phyloP scores from a whole-genome alignment of 106 monocot species.

The Narthecium ossifragum region DNA sequence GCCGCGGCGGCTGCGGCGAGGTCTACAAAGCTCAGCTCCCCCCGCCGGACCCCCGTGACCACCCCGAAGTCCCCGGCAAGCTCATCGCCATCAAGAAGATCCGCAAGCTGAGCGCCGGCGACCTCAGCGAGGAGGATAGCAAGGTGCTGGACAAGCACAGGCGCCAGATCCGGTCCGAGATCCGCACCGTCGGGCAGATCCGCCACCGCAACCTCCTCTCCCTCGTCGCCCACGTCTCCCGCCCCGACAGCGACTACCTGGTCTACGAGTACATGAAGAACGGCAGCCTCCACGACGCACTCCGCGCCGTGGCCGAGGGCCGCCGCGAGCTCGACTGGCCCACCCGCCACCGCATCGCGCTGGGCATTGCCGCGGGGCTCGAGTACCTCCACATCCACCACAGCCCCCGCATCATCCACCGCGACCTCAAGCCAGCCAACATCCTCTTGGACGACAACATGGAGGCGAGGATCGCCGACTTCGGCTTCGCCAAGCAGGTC shows the following conservation, averaged over 20 bases:
- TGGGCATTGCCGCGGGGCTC: slow-evolving; percentile 47
- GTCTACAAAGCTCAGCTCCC: slow-evolving; percentile 48
- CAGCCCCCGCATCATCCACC: slow-evolving; percentile 55
- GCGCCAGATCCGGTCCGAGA: slow-evolving; percentile 57
- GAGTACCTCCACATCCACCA: slow-evolving; percentile 70
- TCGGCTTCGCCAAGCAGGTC: slow-evolving; percentile 62
- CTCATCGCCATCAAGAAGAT: slow-evolving; percentile 57
- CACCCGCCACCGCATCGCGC: slow-evolving; percentile 24
- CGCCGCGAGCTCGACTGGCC: slow-evolving; percentile 37
- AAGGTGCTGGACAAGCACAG: slow-evolving; percentile 38
- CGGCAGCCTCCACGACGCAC: slow-evolving; percentile 55
- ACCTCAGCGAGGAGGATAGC: slow-evolving; percentile 38
- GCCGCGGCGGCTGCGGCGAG: slow-evolving; percentile 63
- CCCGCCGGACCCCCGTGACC: not conserved
- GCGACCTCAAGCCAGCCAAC: slow-evolving; percentile 77
- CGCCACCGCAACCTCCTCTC: slow-evolving; percentile 81
- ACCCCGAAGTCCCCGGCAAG: slow-evolving; percentile 11
- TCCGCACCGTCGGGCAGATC: slow-evolving; percentile 58
- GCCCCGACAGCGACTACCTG: slow-evolving; percentile 47
- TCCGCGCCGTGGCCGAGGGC: slow-evolving; percentile 10
- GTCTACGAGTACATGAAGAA: slow-evolving; percentile 85
- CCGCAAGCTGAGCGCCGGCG: slow-evolving; percentile 6
- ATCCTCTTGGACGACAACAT: slow-evolving; percentile 65
- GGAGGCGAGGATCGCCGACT: slow-evolving; percentile 64
- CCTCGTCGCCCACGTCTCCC: slow-evolving; percentile 61